Evolutionary conservation across 352 stramenopile genomes (phyloP).

Genomic region (Pythium utonaiense): DNA sequence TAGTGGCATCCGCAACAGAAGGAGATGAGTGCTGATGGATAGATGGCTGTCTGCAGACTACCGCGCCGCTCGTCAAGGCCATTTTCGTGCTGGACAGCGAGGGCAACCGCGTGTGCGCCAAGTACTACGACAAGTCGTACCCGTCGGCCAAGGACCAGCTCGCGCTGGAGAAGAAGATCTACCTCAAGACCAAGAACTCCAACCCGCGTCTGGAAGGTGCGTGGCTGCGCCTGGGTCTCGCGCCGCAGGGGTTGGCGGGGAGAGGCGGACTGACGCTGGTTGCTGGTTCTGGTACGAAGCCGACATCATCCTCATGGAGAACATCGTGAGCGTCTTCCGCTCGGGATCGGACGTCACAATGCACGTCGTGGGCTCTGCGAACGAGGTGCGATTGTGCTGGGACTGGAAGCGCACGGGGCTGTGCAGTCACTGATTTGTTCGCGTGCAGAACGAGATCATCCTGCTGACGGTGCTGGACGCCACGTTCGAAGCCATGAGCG

Average conservation of each 20-base stretch:
- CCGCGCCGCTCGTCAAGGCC: conserved; percentile 80
- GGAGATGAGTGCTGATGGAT: background rate
- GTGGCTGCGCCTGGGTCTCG: conserved; percentile 2
- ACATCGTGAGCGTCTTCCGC: conserved; percentile 89
- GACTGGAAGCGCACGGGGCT: too few relatives aligned
- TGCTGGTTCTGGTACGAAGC: conserved; percentile 47
- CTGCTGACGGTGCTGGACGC: conserved; percentile 82
- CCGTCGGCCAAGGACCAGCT: conserved; percentile 83
- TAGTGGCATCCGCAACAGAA: background rate
- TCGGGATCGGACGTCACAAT: conserved; percentile 86
- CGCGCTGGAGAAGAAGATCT: conserved; percentile 88
- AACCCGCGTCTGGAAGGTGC: conserved; percentile 80
- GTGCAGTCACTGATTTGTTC: too few relatives aligned
- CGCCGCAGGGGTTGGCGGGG: background rate
- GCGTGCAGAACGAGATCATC: conserved; percentile 84
- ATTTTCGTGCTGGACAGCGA: conserved; percentile 89
- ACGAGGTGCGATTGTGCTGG: conserved; percentile 60
- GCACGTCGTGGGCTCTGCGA: conserved; percentile 80
- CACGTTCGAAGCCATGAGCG: conserved; percentile 82
- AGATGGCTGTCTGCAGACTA: conserved; percentile 27
- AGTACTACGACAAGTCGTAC: conserved; percentile 92
- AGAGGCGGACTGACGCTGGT: conserved; percentile 3
- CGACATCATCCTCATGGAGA: conserved; percentile 89
- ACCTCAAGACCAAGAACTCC: conserved; percentile 88
- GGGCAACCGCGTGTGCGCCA: conserved; percentile 86